These are phyloP conservation scores for Phaeosphaeriaceae sp. DNA, from an alignment of 2,329 filamentous ascomycete species.

Conservation along the genomic window DNA sequence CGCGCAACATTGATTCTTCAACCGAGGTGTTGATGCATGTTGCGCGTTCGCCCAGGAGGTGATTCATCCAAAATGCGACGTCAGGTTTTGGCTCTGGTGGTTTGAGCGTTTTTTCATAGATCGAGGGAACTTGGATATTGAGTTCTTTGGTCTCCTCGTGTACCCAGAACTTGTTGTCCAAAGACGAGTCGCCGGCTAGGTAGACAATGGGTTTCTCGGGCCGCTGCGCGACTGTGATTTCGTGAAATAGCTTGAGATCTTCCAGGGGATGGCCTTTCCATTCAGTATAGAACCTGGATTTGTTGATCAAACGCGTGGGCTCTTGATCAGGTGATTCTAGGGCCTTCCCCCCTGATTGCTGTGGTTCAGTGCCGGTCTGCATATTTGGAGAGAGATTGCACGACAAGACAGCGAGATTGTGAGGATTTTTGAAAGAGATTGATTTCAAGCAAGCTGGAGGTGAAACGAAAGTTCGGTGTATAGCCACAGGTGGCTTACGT, in stretches of 20 bases:
- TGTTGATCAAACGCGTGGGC: constrained; percentile 27
- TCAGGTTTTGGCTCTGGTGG: constrained; percentile 38
- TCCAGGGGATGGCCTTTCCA: constrained; percentile 44
- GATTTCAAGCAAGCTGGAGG: no score
- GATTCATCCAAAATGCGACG: constrained; percentile 48
- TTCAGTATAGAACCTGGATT: constrained; percentile 39
- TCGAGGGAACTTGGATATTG: constrained; percentile 27
- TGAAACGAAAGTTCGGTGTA: no score
- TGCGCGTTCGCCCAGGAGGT: constrained; percentile 35
- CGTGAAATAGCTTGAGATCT: constrained; percentile 36
- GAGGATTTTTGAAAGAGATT: no score
- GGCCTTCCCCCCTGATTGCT: background rate
- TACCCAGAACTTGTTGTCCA: constrained; percentile 50
- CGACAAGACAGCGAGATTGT: no score
- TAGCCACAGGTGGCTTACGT: no score
- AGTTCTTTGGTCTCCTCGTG: constrained; percentile 15
- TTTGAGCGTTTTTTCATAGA: constrained; percentile 36
- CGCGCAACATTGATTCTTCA: constrained; percentile 43
- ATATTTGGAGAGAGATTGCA: background rate
- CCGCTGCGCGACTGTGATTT: constrained; percentile 24
- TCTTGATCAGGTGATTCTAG: background rate
- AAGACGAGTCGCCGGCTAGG: constrained; percentile 48
- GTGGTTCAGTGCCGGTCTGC: background rate
- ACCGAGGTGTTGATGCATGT: constrained; percentile 46
- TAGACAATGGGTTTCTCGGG: constrained; percentile 43